Evolutionary conservation across 2,329 filamentous ascomycete genomes (phyloP).

Genomic region (Exophiala aquamarina): DNA sequence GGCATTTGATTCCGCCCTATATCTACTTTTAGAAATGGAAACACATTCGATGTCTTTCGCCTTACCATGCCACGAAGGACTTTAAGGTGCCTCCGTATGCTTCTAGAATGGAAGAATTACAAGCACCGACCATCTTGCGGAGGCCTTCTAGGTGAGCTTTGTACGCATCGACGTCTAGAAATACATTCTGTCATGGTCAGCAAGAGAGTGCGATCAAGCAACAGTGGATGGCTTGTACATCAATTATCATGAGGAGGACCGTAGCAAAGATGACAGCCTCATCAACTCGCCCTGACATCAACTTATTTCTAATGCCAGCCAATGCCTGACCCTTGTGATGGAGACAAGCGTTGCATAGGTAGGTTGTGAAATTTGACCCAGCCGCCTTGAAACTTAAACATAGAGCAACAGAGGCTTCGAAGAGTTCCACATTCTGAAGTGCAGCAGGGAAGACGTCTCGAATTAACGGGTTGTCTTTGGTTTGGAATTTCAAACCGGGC

Average conservation of each 20-base stretch:
- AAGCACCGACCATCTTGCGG: conserved; percentile 14
- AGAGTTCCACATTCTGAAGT: conserved; percentile 19
- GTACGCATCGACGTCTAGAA: conserved; percentile 18
- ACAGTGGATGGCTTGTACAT: conserved; percentile 8
- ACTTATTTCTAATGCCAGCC: conserved; percentile 11
- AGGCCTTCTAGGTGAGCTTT: conserved; percentile 17
- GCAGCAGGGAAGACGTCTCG: conserved; percentile 16
- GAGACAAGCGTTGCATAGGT: conserved; percentile 11
- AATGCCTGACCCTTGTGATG: conserved; percentile 20
- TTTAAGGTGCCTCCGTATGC: conserved; percentile 8
- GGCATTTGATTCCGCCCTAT: conserved; percentile 21
- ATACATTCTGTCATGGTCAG: conserved; percentile 15
- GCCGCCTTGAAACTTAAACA: conserved; percentile 19
- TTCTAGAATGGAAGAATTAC: not conserved
- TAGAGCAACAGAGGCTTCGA: conserved; percentile 18
- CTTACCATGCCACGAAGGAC: conserved; percentile 19
- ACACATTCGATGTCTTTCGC: not conserved
- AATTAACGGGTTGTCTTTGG: conserved; percentile 21
- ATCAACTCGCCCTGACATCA: conserved; percentile 15
- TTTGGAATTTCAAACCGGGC: conserved; percentile 18
- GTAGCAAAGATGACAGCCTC: conserved; percentile 21
- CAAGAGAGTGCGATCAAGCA: not conserved
- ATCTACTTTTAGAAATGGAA: not conserved
- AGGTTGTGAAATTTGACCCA: conserved; percentile 10
- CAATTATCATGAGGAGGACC: conserved; percentile 23